phyloP scores from a whole-genome alignment of 805 yeast genomes.

The Nakazawaea peltata region DNA sequence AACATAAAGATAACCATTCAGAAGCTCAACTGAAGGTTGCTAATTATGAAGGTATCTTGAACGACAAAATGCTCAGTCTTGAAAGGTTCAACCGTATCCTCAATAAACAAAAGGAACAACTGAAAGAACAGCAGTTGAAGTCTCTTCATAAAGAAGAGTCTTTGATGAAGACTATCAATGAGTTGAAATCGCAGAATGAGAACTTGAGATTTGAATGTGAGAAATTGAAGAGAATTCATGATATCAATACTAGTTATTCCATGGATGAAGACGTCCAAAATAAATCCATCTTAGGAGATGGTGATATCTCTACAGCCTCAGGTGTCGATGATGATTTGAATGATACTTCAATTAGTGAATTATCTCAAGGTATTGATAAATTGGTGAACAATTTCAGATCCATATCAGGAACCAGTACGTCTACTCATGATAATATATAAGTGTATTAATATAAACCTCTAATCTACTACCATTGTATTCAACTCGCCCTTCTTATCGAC shows the following conservation, averaged over 20 bases:
- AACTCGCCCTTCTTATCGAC: conserved; percentile 15
- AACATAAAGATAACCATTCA: neutral
- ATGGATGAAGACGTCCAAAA: conserved; percentile 4
- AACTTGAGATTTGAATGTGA: conserved; percentile 7
- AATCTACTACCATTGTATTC: conserved; percentile 40
- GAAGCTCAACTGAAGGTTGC: neutral
- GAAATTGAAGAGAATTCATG: conserved; percentile 3
- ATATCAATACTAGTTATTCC: neutral
- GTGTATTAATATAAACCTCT: conserved; percentile 3
- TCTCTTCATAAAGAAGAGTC: conserved; percentile 5
- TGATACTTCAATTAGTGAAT: conserved; percentile 8
- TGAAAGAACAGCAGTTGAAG: conserved; percentile 1
- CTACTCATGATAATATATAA: neutral
- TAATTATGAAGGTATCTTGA: conserved; percentile 1
- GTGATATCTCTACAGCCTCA: neutral
- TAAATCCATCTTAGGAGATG: too few species aligned
- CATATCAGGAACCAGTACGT: too few species aligned
- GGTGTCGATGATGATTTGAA: conserved; percentile 1
- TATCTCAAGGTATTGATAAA: conserved; percentile 8
- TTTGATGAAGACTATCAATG: conserved; percentile 5
- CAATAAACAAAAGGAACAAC: conserved; percentile 5
- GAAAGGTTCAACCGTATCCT: conserved; percentile 4
- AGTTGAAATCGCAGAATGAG: conserved; percentile 7
- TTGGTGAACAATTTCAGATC: conserved; percentile 2
- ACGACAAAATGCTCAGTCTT: conserved; percentile 2